Conservation (phyloP, 108 stramenopile species). For the Schizochytrium sp. region DNA sequence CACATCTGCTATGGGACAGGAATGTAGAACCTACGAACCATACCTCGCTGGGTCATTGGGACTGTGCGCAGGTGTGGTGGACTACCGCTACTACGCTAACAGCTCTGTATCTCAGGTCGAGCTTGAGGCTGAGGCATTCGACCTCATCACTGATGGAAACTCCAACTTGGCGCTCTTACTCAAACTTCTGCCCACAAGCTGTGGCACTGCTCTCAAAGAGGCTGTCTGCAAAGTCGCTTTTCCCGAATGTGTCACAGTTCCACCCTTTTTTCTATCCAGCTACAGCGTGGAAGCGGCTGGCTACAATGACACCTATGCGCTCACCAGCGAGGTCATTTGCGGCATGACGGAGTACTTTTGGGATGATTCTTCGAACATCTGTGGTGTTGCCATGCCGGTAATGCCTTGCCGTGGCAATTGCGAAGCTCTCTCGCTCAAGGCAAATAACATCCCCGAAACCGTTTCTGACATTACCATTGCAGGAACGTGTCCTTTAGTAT, state of each 20-base stretch:
- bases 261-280: neutral
- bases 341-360: neutral
- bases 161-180: neutral
- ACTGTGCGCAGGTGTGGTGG: constrained; percentile 50
- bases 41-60: neutral
- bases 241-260: neutral
- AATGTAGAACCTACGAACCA: neutral
- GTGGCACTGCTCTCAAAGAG: constrained; percentile 4
- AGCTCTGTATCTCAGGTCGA: neutral
- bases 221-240: neutral
- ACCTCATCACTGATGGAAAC: neutral
- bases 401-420: neutral
- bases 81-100: constrained; percentile 27
- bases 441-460: neutral
- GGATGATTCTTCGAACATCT: neutral
- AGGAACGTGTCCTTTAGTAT: neutral
- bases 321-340: neutral
- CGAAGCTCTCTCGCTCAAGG: constrained; percentile 2
- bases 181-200: constrained; percentile 28
- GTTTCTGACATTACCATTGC: neutral
- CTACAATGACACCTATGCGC: neutral
- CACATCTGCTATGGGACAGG: neutral
- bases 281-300: neutral
- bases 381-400: constrained; percentile 13
- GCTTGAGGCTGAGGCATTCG: constrained; percentile 15